These are phyloP conservation scores for Lepidium africanum DNA, from an alignment of 345 rosid species.

Conservation along the genomic window DNA sequence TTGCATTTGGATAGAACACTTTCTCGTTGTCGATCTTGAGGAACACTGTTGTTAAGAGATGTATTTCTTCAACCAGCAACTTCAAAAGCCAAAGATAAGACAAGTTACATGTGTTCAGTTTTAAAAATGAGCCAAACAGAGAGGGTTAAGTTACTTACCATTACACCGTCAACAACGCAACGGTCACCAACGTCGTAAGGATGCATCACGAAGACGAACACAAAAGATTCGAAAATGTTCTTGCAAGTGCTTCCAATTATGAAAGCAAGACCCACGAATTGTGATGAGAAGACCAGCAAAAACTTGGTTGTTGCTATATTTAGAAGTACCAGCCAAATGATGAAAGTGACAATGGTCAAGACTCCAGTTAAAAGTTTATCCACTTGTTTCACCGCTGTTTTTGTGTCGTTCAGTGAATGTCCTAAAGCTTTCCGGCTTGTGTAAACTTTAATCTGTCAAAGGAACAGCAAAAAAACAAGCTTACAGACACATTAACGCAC, in stretches of 20 bases:
- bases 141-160: constrained; percentile 31
- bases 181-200: constrained; percentile 96
- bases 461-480: background rate
- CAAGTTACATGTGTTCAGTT: background rate
- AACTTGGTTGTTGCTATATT: constrained; percentile 67
- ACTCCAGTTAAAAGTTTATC: constrained; percentile 52
- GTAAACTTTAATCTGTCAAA: constrained; percentile 66
- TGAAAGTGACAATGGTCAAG: constrained; percentile 31
- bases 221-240: constrained; percentile 65
- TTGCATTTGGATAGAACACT: constrained; percentile 73
- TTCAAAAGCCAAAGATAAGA: constrained; percentile 11
- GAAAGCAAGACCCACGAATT: constrained; percentile 61
- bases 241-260: constrained; percentile 79
- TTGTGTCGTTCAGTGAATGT: constrained; percentile 78
- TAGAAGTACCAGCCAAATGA: constrained; percentile 66
- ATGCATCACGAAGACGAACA: constrained; percentile 85
- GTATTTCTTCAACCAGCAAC: constrained; percentile 95
- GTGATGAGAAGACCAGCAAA: constrained; percentile 51
- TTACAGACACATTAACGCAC: background rate
- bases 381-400: constrained; percentile 83
- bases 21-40: constrained; percentile 72
- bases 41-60: constrained; percentile 74
- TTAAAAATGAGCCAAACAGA: background rate
- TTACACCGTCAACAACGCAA: constrained; percentile 67
- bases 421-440: constrained; percentile 58